Evolutionary conservation across 495 filamentous ascomycete species (phyloP), one percentile per base, ranked within the genome.

Genomic region (Lasiosphaeria miniovina): DNA sequence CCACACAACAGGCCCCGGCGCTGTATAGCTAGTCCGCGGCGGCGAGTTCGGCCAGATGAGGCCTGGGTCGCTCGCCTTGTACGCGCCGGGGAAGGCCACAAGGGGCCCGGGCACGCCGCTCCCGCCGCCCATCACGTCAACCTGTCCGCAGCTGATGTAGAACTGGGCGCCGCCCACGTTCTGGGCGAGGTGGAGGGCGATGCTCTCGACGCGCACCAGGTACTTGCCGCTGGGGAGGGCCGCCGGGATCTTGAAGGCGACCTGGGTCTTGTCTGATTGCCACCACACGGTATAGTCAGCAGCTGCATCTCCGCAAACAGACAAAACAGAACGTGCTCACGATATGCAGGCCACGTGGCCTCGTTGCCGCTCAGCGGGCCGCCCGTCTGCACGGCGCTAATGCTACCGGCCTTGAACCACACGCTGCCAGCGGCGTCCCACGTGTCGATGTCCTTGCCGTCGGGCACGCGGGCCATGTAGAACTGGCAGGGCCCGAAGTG

Each of bases 401-500:
- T 75, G 52, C 65, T 67, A 11, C 59, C 72, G 14, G 76, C 72
- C 67, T 81, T 81, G 65, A 80, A 80, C 80, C 77, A 81, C 1
- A 80, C 77, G 38, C 75, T 71, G 1, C 78, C 77, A 0, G 69
- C 58, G 1, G 71, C 70, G n/a, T 81, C 78, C 74, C 75, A 82
- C 9, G 68, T 72, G 60, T 75, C 72, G 62, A 77, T 63, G 48
- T 76, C 68, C 11, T 63, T 65, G 15, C 57, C 54, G 9, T 74
- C 74, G 40, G 79, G 79, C 2, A 76, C 77, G 24, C 71, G 68
- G 5, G 78, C 80, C 76, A 81, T 80, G 67, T 80, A 80, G 56
- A 75, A 78, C 63, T 68, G 70, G 55, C 80, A 69, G 4, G 79
- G 78, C 6, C 79, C 78, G 46, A 74, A 75, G 62, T 81, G 77